Evolutionary conservation across 805 yeast species (phyloP), one percentile per base, ranked within the genome.

Genomic region (Candida nonsorbophila): DNA sequence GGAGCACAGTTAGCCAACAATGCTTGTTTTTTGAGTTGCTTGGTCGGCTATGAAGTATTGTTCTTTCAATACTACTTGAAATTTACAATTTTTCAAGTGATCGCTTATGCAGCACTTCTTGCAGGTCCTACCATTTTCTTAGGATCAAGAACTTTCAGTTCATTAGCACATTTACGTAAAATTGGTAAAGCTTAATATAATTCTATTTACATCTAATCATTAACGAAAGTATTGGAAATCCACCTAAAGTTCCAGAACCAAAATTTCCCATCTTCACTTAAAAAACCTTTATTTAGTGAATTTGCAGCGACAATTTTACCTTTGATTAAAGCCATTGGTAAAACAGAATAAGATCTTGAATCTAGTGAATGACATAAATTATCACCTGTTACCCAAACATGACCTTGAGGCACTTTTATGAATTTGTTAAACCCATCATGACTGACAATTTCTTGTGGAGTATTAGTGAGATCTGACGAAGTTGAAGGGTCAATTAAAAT

Each of bases 321-420:
- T 42, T 79, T 78, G 3, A 92, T 78, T 22, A 92, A 59, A 0
- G 79, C 97, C 77, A 86, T 66, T 2, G 98, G 97, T 20, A 92
- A 60, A n/a, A 80, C 85, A 21, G 88, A 84, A 50, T 92, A 92
- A 0, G 85, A 75, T 41, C 98, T 65, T 4, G 96, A 85, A 47
- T 92, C 99, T 27, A 88, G 61, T 13, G 95, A 84, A 41, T 80
- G 86, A 16, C 85, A 72, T 33, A 90, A 56, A 49, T 92, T 92
- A 49, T 92, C 99, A 2, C 99, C 99, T 0, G 97, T 86, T 3
- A 88, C 80, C 97, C 97, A 92, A 27, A 85, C 84, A 55, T 92
- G 98, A 3, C 98, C 98, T 41, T 79, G 75, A 1, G 98, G 98
- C 0, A 92, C 88, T 32, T 62, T 67, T 6, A 90, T 77, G 52